Evolutionary conservation across 163 green algal species (phyloP).

Genomic region (Volvox carteri): DNA sequence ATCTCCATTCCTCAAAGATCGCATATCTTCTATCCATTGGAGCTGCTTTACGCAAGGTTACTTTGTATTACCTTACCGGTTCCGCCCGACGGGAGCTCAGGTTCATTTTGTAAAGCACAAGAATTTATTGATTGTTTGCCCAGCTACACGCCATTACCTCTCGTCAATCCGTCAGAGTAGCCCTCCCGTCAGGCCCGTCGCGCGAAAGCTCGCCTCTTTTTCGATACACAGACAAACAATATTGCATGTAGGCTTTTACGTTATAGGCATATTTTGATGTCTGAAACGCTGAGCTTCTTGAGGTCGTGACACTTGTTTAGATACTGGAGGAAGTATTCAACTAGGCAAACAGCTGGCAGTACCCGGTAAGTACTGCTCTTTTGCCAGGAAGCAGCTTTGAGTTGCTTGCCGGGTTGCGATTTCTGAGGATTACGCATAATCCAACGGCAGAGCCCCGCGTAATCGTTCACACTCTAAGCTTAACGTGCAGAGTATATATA

Average conservation of each 20-base stretch:
- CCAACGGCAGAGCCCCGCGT: background rate
- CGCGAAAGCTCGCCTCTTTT: background rate
- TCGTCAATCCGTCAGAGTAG: background rate
- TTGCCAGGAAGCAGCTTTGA: background rate
- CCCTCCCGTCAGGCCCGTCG: background rate
- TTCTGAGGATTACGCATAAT: background rate
- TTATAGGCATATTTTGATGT: background rate
- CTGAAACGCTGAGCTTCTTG: background rate
- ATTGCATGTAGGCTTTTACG: background rate
- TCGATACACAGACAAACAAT: background rate
- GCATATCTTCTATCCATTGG: too few species aligned
- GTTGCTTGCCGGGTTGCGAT: background rate
- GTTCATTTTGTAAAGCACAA: too few species aligned
- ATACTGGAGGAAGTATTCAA: background rate
- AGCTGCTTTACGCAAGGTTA: too few species aligned
- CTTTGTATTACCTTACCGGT: too few species aligned
- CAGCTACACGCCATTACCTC: background rate
- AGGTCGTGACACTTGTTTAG: background rate
- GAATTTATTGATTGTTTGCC: background rate
- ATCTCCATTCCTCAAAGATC: too few species aligned
- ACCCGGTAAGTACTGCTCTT: background rate
- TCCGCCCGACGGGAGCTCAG: too few species aligned
- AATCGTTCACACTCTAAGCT: too few species aligned
- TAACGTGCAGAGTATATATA: too few species aligned
- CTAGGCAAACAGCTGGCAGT: background rate